Evolutionary conservation across 768 basidiomycete species (phyloP).

Genomic region (Collybia sordida): DNA sequence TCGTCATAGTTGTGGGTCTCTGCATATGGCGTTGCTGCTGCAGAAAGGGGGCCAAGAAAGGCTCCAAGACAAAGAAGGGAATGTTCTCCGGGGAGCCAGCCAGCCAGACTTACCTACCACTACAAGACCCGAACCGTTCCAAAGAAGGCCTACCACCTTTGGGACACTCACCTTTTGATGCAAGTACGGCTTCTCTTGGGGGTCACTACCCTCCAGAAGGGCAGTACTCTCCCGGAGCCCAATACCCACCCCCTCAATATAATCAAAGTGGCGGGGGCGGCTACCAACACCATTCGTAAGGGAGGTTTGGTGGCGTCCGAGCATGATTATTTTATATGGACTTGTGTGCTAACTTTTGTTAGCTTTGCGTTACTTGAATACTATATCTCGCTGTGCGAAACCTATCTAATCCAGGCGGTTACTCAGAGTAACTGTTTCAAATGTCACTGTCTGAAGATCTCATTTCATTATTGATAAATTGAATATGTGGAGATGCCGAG

Average conservation of each 20-base stretch:
- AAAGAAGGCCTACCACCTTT: constrained; percentile 8
- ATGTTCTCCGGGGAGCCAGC: constrained; percentile 22
- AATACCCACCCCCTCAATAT: constrained; percentile 7
- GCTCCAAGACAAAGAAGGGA: constrained; percentile 7
- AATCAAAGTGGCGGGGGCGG: too few species aligned
- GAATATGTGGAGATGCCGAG: too few species aligned
- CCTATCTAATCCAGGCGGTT: too few species aligned
- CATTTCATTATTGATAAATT: too few species aligned
- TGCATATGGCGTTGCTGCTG: constrained; percentile 66
- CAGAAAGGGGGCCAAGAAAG: constrained; percentile 25
- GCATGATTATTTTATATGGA: too few species aligned
- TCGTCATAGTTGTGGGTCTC: constrained; percentile 43
- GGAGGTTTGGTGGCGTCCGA: too few species aligned
- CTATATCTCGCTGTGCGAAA: too few species aligned
- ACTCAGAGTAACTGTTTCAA: too few species aligned
- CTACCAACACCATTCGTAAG: too few species aligned
- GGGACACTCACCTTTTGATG: neutral
- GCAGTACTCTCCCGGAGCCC: constrained; percentile 9
- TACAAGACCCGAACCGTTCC: constrained; percentile 21
- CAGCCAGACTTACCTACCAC: constrained; percentile 29
- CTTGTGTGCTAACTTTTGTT: too few species aligned
- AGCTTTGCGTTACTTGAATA: too few species aligned
- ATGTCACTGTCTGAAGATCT: too few species aligned
- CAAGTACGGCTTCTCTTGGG: neutral
- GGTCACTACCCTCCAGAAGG: constrained; percentile 6